Evolutionary conservation across 352 stramenopile species (phyloP), one percentile per base, ranked within the genome.

Genomic region (Pythium angustatum): DNA sequence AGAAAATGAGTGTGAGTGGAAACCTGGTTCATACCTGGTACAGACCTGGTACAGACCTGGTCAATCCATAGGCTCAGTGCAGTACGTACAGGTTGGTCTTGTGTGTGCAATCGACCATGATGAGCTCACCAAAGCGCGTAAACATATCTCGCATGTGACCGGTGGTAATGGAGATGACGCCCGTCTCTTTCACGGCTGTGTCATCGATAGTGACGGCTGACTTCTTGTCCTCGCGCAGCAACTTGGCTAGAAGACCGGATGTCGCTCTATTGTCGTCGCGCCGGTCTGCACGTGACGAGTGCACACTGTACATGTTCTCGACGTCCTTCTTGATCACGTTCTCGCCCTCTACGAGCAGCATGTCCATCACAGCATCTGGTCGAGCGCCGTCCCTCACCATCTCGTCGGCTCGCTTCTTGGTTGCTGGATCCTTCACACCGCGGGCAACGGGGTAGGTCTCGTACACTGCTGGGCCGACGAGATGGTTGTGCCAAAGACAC

Each of bases 131-230:
- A 21, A 62, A 62, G 1, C 54, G 54, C 4, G 12, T 7, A 17
- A 3, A 1, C 38, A 62, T 53, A 10, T 28, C 41, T 3, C 54
- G 40, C 54, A 62, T 62, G 41, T 62, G 54, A 12, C 12, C 15
- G 2, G 54, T 44, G 24, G 54, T 30, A 19, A 62, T 47, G 1
- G 40, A 53, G 17, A 62, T 53, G 2, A 62, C 54, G 7, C 54
- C 54, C 3, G 54, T 62, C 27, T 62, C 26, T 2, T 41, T 19
- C 3, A 5, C 1, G n/a, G 10, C 8, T n/a, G 40, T 62, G 27
- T 51, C 27, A 22, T 44, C 38, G 47, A 53, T 22, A 3, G 26
- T 53, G 8, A 53, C 15, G n/a, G 9, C 19, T 6, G n/a, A 6
- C 2, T n/a, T 9, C 2, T 31, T 6, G 10, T 52, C 21, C 12